phyloP scores from a whole-genome alignment of 768 basidiomycete genomes.

The Termitomyces sp. region DNA sequence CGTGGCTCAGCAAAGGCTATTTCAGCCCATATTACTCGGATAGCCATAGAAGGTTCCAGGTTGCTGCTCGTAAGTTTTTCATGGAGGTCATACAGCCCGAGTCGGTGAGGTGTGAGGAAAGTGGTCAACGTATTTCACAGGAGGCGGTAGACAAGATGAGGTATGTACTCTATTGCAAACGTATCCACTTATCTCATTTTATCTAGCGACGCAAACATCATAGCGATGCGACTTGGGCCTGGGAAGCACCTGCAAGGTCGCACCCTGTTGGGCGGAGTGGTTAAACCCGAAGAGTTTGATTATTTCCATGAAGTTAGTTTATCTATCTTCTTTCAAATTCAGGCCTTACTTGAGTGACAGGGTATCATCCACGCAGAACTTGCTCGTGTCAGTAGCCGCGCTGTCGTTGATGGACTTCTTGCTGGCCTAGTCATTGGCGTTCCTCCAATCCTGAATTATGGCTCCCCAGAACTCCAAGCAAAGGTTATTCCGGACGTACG shows the following conservation, averaged over 20 bases:
- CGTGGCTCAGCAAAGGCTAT: conserved; percentile 69
- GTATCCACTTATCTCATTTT: neutral
- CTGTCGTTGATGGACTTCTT: conserved; percentile 83
- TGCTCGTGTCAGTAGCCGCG: conserved; percentile 77
- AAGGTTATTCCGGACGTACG: conserved; percentile 67
- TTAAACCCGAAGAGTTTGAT: conserved; percentile 83
- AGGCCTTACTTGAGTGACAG: conserved; percentile 26
- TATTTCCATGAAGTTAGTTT: conserved; percentile 84
- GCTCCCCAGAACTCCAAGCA: conserved; percentile 63
- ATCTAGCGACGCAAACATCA: conserved; percentile 65
- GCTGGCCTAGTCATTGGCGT: conserved; percentile 83
- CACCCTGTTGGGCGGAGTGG: conserved; percentile 67
- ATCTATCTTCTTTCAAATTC: too few relatives aligned
- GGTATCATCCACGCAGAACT: conserved; percentile 80
- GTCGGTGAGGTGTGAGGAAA: conserved; percentile 75
- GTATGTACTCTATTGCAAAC: conserved; percentile 27
- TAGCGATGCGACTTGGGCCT: conserved; percentile 89
- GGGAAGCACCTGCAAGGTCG: conserved; percentile 83
- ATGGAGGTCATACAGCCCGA: conserved; percentile 72
- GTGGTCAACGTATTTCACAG: conserved; percentile 81
- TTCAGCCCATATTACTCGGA: conserved; percentile 75
- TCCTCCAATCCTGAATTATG: conserved; percentile 87
- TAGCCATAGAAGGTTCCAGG: conserved; percentile 71
- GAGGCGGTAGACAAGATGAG: conserved; percentile 81
- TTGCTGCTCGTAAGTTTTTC: conserved; percentile 70